phyloP scores from a whole-genome alignment of 1,139 yeast genomes.

The Wickerhamiella pararugosa region DNA sequence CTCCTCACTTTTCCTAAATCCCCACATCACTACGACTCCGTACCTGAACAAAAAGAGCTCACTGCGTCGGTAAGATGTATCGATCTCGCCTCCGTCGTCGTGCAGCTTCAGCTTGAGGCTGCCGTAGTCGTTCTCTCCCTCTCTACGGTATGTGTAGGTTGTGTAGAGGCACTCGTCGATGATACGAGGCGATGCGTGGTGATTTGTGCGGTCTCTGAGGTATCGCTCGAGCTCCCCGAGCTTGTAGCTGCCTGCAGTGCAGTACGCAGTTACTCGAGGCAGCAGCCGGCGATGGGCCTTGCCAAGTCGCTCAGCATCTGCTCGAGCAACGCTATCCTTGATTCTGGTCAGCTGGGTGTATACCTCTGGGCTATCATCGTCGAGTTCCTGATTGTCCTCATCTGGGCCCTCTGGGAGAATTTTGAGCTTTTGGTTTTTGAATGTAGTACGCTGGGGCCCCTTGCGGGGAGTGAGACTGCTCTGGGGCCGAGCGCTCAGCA shows the following conservation, averaged over 20 bases:
- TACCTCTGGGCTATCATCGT: constrained; percentile 32
- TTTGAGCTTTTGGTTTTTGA: constrained; percentile 76
- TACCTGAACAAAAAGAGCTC: constrained; percentile 84
- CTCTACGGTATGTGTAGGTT: constrained; percentile 59
- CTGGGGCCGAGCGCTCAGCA: background rate
- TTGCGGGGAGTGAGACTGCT: background rate
- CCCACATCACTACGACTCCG: constrained; percentile 94
- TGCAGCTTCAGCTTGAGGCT: constrained; percentile 37
- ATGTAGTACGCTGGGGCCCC: constrained; percentile 79
- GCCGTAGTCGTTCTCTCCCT: constrained; percentile 15
- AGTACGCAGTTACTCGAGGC: constrained; percentile 84
- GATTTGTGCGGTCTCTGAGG: constrained; percentile 62
- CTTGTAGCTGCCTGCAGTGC: constrained; percentile 84
- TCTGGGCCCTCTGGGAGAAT: constrained; percentile 48
- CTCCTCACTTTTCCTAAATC: constrained; percentile 74
- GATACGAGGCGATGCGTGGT: constrained; percentile 60
- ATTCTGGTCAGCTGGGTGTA: constrained; percentile 74
- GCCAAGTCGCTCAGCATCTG: constrained; percentile 87
- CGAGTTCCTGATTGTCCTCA: constrained; percentile 5
- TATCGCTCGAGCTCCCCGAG: constrained; percentile 79
- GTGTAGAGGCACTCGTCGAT: constrained; percentile 92
- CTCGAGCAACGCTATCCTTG: constrained; percentile 81
- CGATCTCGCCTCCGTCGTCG: constrained; percentile 91
- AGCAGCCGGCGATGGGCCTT: constrained; percentile 56
- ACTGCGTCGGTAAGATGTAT: constrained; percentile 53